phyloP scores from a whole-genome alignment of 495 filamentous ascomycete species.

The Podospora fimiseda region DNA sequence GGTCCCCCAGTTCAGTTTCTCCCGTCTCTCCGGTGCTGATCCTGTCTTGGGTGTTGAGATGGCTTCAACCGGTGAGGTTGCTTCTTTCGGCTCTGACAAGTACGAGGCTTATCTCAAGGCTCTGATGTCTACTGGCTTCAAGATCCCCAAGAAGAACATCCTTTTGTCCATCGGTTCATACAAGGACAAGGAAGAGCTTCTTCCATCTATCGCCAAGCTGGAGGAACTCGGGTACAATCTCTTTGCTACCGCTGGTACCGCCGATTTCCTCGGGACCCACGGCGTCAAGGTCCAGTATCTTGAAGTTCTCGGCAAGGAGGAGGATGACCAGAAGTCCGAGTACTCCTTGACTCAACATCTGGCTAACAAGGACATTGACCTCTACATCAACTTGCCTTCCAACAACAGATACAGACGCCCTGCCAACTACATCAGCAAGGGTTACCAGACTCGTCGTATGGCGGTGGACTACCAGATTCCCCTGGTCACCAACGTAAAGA shows the following conservation, averaged over 20 bases:
- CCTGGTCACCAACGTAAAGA: constrained; percentile 97
- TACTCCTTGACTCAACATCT: constrained; percentile 94
- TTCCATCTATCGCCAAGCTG: constrained; percentile 85
- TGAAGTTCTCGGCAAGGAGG: constrained; percentile 64
- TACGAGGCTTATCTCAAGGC: constrained; percentile 98
- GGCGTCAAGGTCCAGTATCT: constrained; percentile 85
- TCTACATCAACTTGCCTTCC: constrained; percentile 98
- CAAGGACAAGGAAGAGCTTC: constrained; percentile 96
- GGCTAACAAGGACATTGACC: constrained; percentile 92
- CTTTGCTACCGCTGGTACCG: constrained; percentile 91
- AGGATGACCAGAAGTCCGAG: constrained; percentile 82
- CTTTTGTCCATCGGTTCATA: constrained; percentile 92
- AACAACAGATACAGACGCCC: constrained; percentile 92
- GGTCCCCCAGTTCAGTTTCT: constrained; percentile 98
- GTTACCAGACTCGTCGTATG: constrained; percentile 92
- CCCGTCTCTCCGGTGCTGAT: constrained; percentile 89
- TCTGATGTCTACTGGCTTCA: constrained; percentile 91
- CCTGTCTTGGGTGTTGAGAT: constrained; percentile 97
- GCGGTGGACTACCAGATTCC: constrained; percentile 98
- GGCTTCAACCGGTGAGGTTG: constrained; percentile 97
- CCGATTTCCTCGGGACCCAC: constrained; percentile 90
- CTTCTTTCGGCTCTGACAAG: constrained; percentile 91
- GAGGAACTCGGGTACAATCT: constrained; percentile 86
- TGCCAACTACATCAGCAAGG: constrained; percentile 96
- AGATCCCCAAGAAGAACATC: constrained; percentile 92